Evolutionary conservation across 176 grass and related monocot species (phyloP).

Genomic region (Aechmea fasciata): DNA sequence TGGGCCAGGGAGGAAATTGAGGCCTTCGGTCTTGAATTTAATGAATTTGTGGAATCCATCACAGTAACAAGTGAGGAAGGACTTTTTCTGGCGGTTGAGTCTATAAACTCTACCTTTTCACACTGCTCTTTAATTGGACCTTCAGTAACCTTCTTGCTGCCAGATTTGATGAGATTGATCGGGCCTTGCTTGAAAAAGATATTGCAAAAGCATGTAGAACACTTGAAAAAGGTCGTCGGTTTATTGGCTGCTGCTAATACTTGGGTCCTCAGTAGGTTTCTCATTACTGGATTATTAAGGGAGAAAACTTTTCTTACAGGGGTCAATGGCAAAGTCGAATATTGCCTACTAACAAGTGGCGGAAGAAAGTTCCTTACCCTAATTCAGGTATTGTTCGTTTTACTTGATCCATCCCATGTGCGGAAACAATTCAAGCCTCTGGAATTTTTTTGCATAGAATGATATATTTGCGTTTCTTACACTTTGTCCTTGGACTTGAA

Average conservation of each 20-base stretch:
- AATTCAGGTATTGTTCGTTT: conserved; percentile 15
- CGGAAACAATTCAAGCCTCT: background rate
- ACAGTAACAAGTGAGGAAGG: background rate
- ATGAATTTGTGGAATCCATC: conserved; percentile 22
- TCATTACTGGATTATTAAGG: conserved; percentile 17
- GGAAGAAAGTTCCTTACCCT: conserved; percentile 41
- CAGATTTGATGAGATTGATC: conserved; percentile 19
- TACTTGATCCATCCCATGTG: background rate
- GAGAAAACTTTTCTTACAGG: background rate
- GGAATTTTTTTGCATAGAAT: no score
- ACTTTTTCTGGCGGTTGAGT: conserved; percentile 26
- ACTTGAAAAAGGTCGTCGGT: conserved; percentile 23
- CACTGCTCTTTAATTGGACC: conserved; percentile 18
- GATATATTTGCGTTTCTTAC: no score
- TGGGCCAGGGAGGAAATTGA: conserved; percentile 49
- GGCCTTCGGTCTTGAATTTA: conserved; percentile 22
- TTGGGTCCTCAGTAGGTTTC: conserved; percentile 31
- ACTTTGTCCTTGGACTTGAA: no score
- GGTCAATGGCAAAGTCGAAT: background rate
- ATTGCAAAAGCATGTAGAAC: conserved; percentile 18
- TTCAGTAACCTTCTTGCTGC: background rate
- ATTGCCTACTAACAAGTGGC: conserved; percentile 41
- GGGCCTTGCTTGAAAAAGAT: conserved; percentile 25
- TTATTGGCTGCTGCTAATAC: conserved; percentile 25
- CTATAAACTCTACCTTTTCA: conserved; percentile 20